phyloP scores from a whole-genome alignment of 352 stramenopile genomes.

The Phytophthora syringae region DNA sequence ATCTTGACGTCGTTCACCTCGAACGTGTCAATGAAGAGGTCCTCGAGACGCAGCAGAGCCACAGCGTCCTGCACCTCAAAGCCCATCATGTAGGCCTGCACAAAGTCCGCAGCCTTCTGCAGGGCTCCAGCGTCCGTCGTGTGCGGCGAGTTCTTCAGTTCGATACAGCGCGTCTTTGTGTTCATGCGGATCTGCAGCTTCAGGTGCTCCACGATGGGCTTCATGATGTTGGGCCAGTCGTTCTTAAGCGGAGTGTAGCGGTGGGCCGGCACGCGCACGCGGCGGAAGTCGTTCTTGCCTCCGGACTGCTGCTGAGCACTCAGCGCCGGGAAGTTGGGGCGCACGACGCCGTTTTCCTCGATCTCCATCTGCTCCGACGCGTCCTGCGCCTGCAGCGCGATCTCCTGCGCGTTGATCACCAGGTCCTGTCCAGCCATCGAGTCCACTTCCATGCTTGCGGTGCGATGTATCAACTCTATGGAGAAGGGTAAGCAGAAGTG shows the following conservation, averaged over 20 bases:
- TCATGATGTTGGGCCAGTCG: slow-evolving; percentile 99
- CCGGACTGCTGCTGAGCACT: slow-evolving; percentile 75
- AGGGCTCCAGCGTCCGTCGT: slow-evolving; percentile 95
- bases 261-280: slow-evolving; percentile 96
- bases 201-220: slow-evolving; percentile 98
- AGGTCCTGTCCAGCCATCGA: slow-evolving; percentile 66
- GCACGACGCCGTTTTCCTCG: slow-evolving; percentile 53
- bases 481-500: slow-evolving; percentile 28
- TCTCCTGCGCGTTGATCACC: slow-evolving; percentile 60
- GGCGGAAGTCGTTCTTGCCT: slow-evolving; percentile 96
- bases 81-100: slow-evolving; percentile 99
- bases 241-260: slow-evolving; percentile 99
- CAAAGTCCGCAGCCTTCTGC: slow-evolving; percentile 98
- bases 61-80: slow-evolving; percentile 99
- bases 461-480: background rate
- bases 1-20: slow-evolving; percentile 98
- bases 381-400: slow-evolving; percentile 57
- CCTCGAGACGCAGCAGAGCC: slow-evolving; percentile 98
- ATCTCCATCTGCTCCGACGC: slow-evolving; percentile 62
- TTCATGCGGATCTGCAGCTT: slow-evolving; percentile 99
- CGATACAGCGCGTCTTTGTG: slow-evolving; percentile 98
- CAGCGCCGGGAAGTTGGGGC: slow-evolving; percentile 79
- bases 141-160: slow-evolving; percentile 96
- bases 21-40: slow-evolving; percentile 99
- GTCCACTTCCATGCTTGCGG: slow-evolving; percentile 71